Evolutionary conservation across 2,329 filamentous ascomycete genomes (phyloP), one percentile per base, ranked within the genome.

Genomic region (Colletotrichum tanaceti): DNA sequence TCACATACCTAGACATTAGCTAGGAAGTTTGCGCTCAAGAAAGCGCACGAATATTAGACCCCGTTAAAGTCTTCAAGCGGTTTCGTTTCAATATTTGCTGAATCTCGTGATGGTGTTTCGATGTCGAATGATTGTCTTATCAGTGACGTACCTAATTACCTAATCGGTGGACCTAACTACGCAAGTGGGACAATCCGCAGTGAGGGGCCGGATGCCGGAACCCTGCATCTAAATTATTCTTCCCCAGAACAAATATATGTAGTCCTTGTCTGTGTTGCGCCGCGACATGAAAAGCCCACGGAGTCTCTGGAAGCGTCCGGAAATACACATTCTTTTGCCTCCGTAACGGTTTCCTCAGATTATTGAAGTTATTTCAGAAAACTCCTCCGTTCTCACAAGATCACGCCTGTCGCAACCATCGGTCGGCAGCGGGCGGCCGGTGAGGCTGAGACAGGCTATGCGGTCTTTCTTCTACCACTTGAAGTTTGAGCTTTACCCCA

Each of bases 401-500:
- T 7, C 9, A 4, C 9, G 39, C n/a, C 41, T 10, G 38, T 43
- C 14, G 20, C 28, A 43, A 14, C 32, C 46, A 58, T 50, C 55
- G 32, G 46, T 49, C 49, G 35, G 22, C 28, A 24, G 38, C 64
- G 46, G 7, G 38, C 58, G 32, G 55, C 61, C 53, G 44, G 47
- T 18, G 24, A 63, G 52, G 67, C 44, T 55, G 39, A 54, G 63
- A 39, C 68, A 75, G 76, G 81, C 75, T 80, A 89, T 89, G 87
- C 85, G 85, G 80, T 84, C 84, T 38, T 90, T 89, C 76, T 87
- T 87, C 72, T 91, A 90, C 73, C 88, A 91, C 73, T 75, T 91
- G n/a, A 89, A 87, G 73, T 85, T 91, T 73, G 89, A 91, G 79
- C 82, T 91, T 49, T 91, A 90, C 76, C 78, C 82, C 50, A 83